Base-by-base conservation (phyloP, 495 filamentous ascomycete species). In the Penicillium waksmanii region DNA sequence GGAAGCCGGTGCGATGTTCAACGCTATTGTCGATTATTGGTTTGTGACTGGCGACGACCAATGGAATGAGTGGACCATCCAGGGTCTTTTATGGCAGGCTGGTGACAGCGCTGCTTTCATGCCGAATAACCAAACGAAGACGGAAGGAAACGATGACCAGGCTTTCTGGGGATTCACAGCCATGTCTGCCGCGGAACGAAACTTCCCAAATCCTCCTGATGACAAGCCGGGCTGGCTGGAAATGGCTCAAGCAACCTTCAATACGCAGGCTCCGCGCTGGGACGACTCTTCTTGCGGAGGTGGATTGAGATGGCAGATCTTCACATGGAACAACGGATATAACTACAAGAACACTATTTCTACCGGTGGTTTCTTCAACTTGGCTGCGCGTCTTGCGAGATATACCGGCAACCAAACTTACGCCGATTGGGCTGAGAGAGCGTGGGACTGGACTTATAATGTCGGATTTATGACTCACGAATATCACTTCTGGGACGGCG, bases 251-350 rank as follows among this genome's bases (percentile, higher is more conserved):
- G 89, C 86, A 9, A 88, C 87, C 5, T 94, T 93, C 74, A 92
- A 93, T 71, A 85, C 84, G 0, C 89, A 92, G 66, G 84, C 81
- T 12, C 57, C 52, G 15, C 81, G 91, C 11, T 97, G 92, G 92
- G 85, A 96, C 70, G 76, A 71, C 0, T 75, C 76, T 3, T 78
- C 76, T 13, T 95, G 91, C 60, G 78, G 75, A 34, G 91, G 91
- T 36, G 91, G 91, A 5, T 69, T 97, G 48, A 72, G 83, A 17
- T 96, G 93, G 93, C 92, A 96, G 74, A 93, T 96, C 57, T 91
- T 89, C 70, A 82, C 84, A 1, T 88, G 82, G 56, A 93, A 95
- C 62, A 85, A 82, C 51, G 92, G 93, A 1, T 95, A 89, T 57
- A 81, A 87, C 53, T 93, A 94, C 77, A 89, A 93, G 73, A 93